Percentiles rank a stretch among this genome's conserved stretches.
Conservation (phyloP, 805 yeast species). For the Kodamaea nitidulidarum region DNA sequence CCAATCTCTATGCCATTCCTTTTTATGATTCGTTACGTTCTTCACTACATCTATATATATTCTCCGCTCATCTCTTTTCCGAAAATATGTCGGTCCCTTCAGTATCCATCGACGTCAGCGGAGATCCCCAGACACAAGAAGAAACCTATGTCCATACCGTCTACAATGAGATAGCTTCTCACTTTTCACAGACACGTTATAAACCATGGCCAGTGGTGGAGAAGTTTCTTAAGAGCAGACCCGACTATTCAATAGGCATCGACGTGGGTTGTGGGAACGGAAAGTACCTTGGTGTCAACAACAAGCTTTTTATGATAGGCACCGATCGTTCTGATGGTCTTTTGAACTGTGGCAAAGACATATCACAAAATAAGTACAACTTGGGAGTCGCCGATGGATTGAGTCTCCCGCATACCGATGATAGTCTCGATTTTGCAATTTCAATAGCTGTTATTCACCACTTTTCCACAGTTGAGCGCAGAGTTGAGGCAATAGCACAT, state of each 20-base stretch:
- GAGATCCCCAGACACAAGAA: slow-evolving; percentile 59
- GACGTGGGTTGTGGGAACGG: slow-evolving; percentile 99
- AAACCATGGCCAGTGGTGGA: slow-evolving; percentile 98
- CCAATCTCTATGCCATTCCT: too few relatives aligned
- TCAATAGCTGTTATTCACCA: slow-evolving; percentile 96
- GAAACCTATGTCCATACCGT: slow-evolving; percentile 83
- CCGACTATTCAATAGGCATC: slow-evolving; percentile 64
- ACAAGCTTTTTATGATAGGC: slow-evolving; percentile 67
- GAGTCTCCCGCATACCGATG: slow-evolving; percentile 36
- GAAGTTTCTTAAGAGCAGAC: slow-evolving; percentile 49
- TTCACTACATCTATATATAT: neutral
- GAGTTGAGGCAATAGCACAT: slow-evolving; percentile 69
- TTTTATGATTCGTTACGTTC: too few relatives aligned
- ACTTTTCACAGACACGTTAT: slow-evolving; percentile 89
- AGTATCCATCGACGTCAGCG: slow-evolving; percentile 21
- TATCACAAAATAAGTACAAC: slow-evolving; percentile 42
- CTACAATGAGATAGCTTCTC: slow-evolving; percentile 87
- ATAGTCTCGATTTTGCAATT: slow-evolving; percentile 75
- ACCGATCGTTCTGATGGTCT: slow-evolving; percentile 70
- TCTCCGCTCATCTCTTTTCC: neutral
- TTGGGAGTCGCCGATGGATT: slow-evolving; percentile 81
- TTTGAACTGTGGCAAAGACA: slow-evolving; percentile 55
- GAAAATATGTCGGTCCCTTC: slow-evolving; percentile 36
- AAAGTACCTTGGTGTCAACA: slow-evolving; percentile 74
- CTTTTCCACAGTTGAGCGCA: slow-evolving; percentile 77